Conservation (phyloP, 495 filamentous ascomycete species). For the Aspergillus haitiensis region DNA sequence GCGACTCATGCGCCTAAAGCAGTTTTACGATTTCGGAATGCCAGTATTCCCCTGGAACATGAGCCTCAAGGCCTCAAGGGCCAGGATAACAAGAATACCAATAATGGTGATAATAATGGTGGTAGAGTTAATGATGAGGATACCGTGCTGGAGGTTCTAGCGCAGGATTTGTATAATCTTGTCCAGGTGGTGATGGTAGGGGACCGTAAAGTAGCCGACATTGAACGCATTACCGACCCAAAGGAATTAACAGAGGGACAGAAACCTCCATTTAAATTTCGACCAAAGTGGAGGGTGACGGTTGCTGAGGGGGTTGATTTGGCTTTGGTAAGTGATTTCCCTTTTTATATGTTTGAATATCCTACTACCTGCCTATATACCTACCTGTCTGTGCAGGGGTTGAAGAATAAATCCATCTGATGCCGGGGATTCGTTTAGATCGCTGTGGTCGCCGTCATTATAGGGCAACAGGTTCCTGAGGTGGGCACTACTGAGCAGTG, state of each 20-base stretch:
- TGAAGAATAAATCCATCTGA: background rate
- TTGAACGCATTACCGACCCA: constrained; percentile 16
- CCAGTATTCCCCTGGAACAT: background rate
- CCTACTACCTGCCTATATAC: too few relatives aligned
- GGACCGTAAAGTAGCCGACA: constrained; percentile 12
- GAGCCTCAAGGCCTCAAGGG: background rate
- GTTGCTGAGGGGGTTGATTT: constrained; percentile 23
- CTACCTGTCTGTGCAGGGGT: too few relatives aligned
- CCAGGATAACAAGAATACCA: background rate
- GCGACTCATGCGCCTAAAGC: constrained; percentile 16
- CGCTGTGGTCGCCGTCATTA: constrained; percentile 16
- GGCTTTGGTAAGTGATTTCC: constrained; percentile 17
- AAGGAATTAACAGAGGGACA: constrained; percentile 19
- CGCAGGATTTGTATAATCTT: constrained; percentile 19
- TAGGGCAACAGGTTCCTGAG: constrained; percentile 11
- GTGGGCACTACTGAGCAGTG: background rate
- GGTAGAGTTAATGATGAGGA: background rate
- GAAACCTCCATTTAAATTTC: constrained; percentile 22
- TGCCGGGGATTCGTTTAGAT: constrained; percentile 4
- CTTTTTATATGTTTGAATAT: too few relatives aligned
- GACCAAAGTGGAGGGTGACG: constrained; percentile 20
- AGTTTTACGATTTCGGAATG: constrained; percentile 20
- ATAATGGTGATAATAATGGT: background rate
- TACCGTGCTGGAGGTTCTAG: constrained; percentile 17
- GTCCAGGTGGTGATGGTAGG: constrained; percentile 19